phyloP scores from a whole-genome alignment of 495 filamentous ascomycete species.

The Chaetomidium leptoderma region DNA sequence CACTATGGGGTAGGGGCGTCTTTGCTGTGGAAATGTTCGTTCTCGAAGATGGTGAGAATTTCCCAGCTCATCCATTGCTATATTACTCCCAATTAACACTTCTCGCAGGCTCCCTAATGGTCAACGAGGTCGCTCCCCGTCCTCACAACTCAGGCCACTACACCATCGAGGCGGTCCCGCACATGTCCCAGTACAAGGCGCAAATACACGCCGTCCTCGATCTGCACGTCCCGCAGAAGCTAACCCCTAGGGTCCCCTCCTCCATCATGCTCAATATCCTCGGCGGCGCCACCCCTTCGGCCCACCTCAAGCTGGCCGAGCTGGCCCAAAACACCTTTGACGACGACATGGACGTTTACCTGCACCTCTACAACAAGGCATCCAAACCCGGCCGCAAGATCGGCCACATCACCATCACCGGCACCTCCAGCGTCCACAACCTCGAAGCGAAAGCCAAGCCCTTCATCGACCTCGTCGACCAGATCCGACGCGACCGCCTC shows the following conservation, averaged over 20 bases:
- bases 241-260: conserved; percentile 53
- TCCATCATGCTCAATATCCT: conserved; percentile 98
- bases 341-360: conserved; percentile 41
- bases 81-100: conserved; percentile 6
- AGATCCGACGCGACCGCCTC: conserved; percentile 59
- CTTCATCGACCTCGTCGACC: conserved; percentile 59
- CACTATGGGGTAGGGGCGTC: conserved; percentile 82
- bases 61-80: background rate
- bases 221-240: conserved; percentile 60
- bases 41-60: conserved; percentile 63
- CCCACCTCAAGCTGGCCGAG: conserved; percentile 64
- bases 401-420: conserved; percentile 80
- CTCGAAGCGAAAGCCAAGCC: conserved; percentile 67
- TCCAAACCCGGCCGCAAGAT: conserved; percentile 88
- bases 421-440: conserved; percentile 60
- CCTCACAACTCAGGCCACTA: conserved; percentile 97
- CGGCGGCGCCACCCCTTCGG: conserved; percentile 64
- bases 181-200: conserved; percentile 84
- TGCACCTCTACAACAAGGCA: conserved; percentile 92
- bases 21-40: conserved; percentile 98
- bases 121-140: conserved; percentile 94
- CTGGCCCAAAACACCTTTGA: conserved; percentile 59
- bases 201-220: conserved; percentile 85
- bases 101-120: conserved; percentile 54
- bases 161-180: conserved; percentile 86